phyloP scores from a whole-genome alignment of 2,329 filamentous ascomycete genomes.

The Aspergillus candidus region DNA sequence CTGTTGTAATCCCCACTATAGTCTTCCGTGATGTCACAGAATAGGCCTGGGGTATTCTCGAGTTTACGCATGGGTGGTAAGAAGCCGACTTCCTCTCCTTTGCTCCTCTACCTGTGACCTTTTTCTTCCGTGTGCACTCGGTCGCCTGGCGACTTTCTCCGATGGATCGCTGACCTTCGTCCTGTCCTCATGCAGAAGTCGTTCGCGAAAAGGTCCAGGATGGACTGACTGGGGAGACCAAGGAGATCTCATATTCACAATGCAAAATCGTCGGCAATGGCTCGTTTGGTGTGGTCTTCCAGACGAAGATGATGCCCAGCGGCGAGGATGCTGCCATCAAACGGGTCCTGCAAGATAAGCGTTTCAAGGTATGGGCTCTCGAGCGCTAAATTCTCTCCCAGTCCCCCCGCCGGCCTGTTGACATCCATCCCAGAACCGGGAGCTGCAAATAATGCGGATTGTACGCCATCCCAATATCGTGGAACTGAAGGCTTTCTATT shows the following conservation, averaged over 20 bases:
- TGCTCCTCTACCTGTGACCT: constrained; percentile 20
- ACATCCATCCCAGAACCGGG: constrained; percentile 68
- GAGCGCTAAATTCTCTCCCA: background rate
- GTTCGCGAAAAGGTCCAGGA: constrained; percentile 99
- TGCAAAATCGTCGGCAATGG: constrained; percentile 99
- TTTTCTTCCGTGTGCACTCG: too few relatives aligned
- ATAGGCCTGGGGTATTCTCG: constrained; percentile 81
- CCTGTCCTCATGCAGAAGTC: constrained; percentile 59
- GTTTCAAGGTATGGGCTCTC: constrained; percentile 74
- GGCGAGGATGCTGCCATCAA: constrained; percentile 99
- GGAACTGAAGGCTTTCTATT: constrained; percentile 98
- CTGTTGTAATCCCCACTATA: constrained; percentile 18
- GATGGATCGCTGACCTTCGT: constrained; percentile 11
- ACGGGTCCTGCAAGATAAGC: constrained; percentile 96
- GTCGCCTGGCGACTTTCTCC: constrained; percentile 2
- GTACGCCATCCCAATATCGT: constrained; percentile 98
- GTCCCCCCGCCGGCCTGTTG: constrained; percentile 19
- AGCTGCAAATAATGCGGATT: constrained; percentile 99
- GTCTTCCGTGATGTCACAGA: constrained; percentile 68
- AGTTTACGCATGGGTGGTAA: constrained; percentile 95
- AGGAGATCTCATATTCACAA: constrained; percentile 96
- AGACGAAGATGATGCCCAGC: constrained; percentile 96
- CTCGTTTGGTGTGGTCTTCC: constrained; percentile 97
- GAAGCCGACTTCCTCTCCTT: constrained; percentile 27
- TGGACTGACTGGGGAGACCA: constrained; percentile 91